Conservation (phyloP, 148 eudicot species). For the Mesembryanthemum crystallinum region DNA sequence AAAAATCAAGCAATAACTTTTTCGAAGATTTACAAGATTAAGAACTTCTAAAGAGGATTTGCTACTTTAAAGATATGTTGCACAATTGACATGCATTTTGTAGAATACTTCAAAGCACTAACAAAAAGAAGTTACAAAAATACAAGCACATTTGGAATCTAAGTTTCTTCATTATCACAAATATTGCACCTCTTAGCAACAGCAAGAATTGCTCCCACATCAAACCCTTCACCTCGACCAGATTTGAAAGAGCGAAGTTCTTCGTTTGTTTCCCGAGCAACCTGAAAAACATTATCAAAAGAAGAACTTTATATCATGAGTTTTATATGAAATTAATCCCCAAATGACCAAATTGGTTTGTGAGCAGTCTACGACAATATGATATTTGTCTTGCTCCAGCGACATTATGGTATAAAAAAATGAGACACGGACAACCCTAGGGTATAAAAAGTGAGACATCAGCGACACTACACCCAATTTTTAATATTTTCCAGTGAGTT, state of each 20-base stretch:
- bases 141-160: not conserved
- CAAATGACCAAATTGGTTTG: too few relatives aligned
- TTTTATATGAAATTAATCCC: not conserved
- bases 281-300: slow-evolving; percentile 37
- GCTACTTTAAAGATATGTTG: not conserved
- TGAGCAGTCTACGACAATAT: too few relatives aligned
- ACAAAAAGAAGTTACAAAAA: not conserved
- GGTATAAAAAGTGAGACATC: too few relatives aligned
- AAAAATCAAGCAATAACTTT: slow-evolving; percentile 16
- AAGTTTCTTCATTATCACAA: slow-evolving; percentile 14
- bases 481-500: too few relatives aligned
- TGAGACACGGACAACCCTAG: too few relatives aligned
- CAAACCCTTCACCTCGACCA: slow-evolving; percentile 87
- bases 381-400: too few relatives aligned
- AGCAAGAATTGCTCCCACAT: slow-evolving; percentile 80
- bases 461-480: too few relatives aligned
- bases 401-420: too few relatives aligned
- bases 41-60: not conserved
- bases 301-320: not conserved
- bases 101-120: not conserved
- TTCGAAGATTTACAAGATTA: not conserved
- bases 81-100: too few relatives aligned
- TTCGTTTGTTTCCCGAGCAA: slow-evolving; percentile 95
- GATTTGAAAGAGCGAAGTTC: slow-evolving; percentile 75
- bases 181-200: slow-evolving; percentile 73